A percentile compares a stretch with the other conserved stretches of the same genome.
Conservation (phyloP, 2,329 filamentous ascomycete genomes). For the Colletotrichum echinochloae region DNA sequence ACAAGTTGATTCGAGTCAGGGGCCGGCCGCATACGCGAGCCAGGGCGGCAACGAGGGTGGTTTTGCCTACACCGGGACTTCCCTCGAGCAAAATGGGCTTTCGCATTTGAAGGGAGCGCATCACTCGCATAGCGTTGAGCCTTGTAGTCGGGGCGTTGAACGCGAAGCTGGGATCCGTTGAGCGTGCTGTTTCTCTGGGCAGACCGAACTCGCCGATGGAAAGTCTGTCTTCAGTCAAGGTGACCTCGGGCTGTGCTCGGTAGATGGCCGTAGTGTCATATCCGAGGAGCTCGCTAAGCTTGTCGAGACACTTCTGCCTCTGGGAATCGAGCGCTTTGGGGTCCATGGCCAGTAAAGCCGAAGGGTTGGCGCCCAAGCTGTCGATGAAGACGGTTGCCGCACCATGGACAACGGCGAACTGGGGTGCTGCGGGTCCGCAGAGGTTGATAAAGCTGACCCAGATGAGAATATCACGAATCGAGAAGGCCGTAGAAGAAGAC, state of each 20-base stretch:
- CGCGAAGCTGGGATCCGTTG: conserved; percentile 73
- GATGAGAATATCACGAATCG: conserved; percentile 89
- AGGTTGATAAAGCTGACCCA: conserved; percentile 95
- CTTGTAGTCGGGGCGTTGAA: conserved; percentile 92
- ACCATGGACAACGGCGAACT: conserved; percentile 76
- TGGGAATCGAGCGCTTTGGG: conserved; percentile 77
- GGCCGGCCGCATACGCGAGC: conserved; percentile 83
- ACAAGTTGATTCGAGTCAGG: conserved; percentile 94
- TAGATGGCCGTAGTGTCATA: conserved; percentile 75
- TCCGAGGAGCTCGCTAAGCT: conserved; percentile 75
- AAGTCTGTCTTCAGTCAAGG: conserved; percentile 64
- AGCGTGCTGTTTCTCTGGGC: conserved; percentile 60
- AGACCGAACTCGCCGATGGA: conserved; percentile 82
- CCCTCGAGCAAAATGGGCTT: conserved; percentile 97
- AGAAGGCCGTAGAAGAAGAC: conserved; percentile 80
- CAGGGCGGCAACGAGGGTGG: conserved; percentile 88
- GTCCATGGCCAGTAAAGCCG: conserved; percentile 82
- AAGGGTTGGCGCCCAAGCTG: conserved; percentile 93
- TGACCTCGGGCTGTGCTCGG: conserved; percentile 69
- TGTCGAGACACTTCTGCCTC: conserved; percentile 77
- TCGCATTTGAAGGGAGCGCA: conserved; percentile 86
- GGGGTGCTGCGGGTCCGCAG: conserved; percentile 60
- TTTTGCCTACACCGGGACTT: conserved; percentile 98
- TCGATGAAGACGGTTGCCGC: conserved; percentile 97
- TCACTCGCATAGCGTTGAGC: conserved; percentile 89